Percentiles rank a stretch among this genome's conserved stretches.
phyloP scores from a whole-genome alignment of 306 rosid genomes.

The Quercus aquifolioides region DNA sequence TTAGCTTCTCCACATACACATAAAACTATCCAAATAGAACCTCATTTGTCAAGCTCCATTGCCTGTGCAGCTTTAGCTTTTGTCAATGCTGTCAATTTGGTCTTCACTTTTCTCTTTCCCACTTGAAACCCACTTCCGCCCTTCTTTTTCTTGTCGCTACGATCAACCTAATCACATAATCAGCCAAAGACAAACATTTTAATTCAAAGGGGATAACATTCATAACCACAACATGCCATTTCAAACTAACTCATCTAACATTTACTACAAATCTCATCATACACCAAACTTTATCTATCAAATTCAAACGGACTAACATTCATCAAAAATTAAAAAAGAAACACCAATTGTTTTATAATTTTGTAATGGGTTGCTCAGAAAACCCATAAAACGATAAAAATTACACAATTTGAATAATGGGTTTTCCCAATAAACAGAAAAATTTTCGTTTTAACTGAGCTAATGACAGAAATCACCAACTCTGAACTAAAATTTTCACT shows the following conservation, averaged over 20 bases:
- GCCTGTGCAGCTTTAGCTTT: constrained; percentile 87
- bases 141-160: constrained; percentile 60
- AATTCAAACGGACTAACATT: neutral
- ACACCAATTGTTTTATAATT: neutral
- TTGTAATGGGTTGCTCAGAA: neutral
- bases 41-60: constrained; percentile 83
- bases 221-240: neutral
- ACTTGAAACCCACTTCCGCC: constrained; percentile 73
- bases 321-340: neutral
- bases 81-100: constrained; percentile 66
- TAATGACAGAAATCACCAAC: neutral
- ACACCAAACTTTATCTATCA: neutral
- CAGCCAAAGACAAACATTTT: constrained; percentile 1
- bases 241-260: neutral
- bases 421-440: neutral
- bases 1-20: constrained; percentile 11
- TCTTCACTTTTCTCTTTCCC: constrained; percentile 80
- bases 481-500: constrained; percentile 1
- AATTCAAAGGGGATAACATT: neutral
- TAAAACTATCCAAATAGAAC: constrained; percentile 18
- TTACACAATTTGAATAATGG: neutral
- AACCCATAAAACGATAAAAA: neutral
- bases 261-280: neutral
- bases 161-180: constrained; percentile 58
- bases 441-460: neutral